A percentile compares a stretch with the other conserved stretches of the same genome.
phyloP scores from a whole-genome alignment of 2,329 filamentous ascomycete genomes.

The Cordyceps fumosorosea region DNA sequence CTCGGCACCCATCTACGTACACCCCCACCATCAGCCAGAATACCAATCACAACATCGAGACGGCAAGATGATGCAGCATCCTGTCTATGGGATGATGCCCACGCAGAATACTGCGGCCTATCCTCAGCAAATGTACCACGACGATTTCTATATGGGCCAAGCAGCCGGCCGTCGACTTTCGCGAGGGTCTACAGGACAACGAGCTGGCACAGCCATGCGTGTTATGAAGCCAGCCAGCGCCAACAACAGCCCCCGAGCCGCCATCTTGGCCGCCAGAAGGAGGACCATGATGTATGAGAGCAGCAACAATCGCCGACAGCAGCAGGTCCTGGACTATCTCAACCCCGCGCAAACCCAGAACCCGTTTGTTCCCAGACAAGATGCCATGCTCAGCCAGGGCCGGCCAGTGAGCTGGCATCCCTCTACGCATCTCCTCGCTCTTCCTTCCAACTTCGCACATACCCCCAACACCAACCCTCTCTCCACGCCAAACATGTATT shows the following conservation, averaged over 20 bases:
- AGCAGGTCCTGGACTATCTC: constrained; percentile 39
- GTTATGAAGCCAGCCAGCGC: constrained; percentile 60
- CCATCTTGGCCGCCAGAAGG: constrained; percentile 42
- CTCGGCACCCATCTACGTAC: neutral
- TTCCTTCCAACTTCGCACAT: constrained; percentile 26
- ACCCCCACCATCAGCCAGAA: constrained; percentile 8
- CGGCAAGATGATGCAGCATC: constrained; percentile 14
- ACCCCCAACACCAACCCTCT: constrained; percentile 28
- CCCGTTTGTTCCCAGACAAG: constrained; percentile 15
- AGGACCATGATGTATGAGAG: constrained; percentile 50
- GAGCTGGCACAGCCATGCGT: constrained; percentile 46
- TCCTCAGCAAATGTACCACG: constrained; percentile 31
- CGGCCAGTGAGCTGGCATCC: constrained; percentile 75
- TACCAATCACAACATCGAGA: neutral
- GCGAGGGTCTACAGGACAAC: constrained; percentile 43
- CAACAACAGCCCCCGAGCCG: constrained; percentile 59
- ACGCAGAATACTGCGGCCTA: neutral
- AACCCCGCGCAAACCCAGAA: constrained; percentile 18
- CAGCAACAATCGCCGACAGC: constrained; percentile 37
- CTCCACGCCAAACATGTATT: constrained; percentile 29
- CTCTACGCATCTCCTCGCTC: constrained; percentile 39
- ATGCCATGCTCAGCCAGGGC: constrained; percentile 26
- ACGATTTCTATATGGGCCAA: constrained; percentile 48
- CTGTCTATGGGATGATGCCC: constrained; percentile 13
- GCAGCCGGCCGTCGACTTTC: constrained; percentile 43